Conservation (phyloP, 371 early-diverging fungal genomes). For the Apophysomyces ossiformis region DNA sequence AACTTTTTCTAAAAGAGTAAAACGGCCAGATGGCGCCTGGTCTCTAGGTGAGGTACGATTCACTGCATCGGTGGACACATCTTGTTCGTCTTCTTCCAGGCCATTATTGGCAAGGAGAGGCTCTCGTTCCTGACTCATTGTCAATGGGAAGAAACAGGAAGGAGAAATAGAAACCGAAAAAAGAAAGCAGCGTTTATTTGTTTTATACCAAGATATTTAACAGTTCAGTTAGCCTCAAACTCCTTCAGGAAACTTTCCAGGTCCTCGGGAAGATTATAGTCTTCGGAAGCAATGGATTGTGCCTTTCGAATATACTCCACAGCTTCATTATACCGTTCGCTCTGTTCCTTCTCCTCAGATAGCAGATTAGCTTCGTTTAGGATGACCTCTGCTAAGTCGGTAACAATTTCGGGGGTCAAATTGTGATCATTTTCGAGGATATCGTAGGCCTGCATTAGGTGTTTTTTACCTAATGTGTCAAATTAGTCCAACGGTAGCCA, state of each 20-base stretch:
- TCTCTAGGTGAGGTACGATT: not conserved
- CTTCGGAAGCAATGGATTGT: constrained; percentile 30
- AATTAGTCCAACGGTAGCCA: not conserved
- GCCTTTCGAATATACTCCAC: constrained; percentile 37
- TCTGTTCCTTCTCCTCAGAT: constrained; percentile 42
- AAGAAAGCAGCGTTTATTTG: not conserved
- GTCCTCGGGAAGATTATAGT: constrained; percentile 47
- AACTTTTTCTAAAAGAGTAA: constrained; percentile 41
- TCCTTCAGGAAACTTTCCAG: constrained; percentile 48
- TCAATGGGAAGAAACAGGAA: not conserved
- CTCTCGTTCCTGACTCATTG: constrained; percentile 41
- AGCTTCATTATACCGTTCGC: constrained; percentile 36
- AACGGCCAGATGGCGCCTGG: constrained; percentile 29
- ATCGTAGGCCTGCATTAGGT: constrained; percentile 35
- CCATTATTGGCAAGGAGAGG: constrained; percentile 24
- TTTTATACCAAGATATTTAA: not conserved
- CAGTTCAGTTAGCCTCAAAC: constrained; percentile 25
- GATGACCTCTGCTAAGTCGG: constrained; percentile 47
- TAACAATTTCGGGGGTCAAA: constrained; percentile 31
- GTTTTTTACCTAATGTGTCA: constrained; percentile 30
- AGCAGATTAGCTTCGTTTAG: constrained; percentile 49
- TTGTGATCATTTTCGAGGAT: constrained; percentile 24
- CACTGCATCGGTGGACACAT: not conserved
- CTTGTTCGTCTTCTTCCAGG: constrained; percentile 10
- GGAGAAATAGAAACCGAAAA: constrained; percentile 13